phyloP scores from a whole-genome alignment of 2,329 filamentous ascomycete genomes.

The Rutstroemia sydowiana region DNA sequence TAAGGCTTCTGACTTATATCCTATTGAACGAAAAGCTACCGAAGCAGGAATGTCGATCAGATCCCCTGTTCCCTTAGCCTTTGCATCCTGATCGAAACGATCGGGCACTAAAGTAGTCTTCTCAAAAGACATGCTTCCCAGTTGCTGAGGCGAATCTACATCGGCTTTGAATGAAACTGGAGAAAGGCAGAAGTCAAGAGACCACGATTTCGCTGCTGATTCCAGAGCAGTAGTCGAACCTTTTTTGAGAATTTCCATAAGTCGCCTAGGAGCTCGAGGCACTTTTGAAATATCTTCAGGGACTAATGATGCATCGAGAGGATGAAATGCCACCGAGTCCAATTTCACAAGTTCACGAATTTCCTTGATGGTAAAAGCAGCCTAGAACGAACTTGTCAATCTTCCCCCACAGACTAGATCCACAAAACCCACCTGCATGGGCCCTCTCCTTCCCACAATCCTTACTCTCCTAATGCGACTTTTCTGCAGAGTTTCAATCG shows the following conservation, averaged over 20 bases:
- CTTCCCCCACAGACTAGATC: background rate
- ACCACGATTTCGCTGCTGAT: constrained; percentile 62
- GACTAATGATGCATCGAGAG: constrained; percentile 58
- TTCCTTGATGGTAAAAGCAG: constrained; percentile 94
- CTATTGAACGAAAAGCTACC: constrained; percentile 86
- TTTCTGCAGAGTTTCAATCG: constrained; percentile 62
- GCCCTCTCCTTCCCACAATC: constrained; percentile 83
- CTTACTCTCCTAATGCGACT: constrained; percentile 74
- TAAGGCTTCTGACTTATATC: constrained; percentile 77
- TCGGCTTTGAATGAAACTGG: constrained; percentile 54
- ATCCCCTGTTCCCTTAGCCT: constrained; percentile 42
- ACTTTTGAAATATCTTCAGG: constrained; percentile 62
- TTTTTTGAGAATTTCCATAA: constrained; percentile 75
- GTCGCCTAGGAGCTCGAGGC: constrained; percentile 65
- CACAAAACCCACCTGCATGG: constrained; percentile 60
- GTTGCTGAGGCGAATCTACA: constrained; percentile 37
- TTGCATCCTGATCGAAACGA: constrained; percentile 45
- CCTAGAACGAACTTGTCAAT: constrained; percentile 44
- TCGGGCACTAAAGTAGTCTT: constrained; percentile 48
- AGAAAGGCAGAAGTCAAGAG: constrained; percentile 76
- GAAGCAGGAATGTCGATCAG: constrained; percentile 52
- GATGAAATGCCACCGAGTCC: constrained; percentile 61
- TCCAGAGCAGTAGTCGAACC: constrained; percentile 48
- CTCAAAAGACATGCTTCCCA: constrained; percentile 64
- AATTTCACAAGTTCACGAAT: constrained; percentile 80